Evolutionary conservation across 805 yeast species (phyloP), one percentile per base, ranked within the genome.

Genomic region (Metschnikowia amazonensis): DNA sequence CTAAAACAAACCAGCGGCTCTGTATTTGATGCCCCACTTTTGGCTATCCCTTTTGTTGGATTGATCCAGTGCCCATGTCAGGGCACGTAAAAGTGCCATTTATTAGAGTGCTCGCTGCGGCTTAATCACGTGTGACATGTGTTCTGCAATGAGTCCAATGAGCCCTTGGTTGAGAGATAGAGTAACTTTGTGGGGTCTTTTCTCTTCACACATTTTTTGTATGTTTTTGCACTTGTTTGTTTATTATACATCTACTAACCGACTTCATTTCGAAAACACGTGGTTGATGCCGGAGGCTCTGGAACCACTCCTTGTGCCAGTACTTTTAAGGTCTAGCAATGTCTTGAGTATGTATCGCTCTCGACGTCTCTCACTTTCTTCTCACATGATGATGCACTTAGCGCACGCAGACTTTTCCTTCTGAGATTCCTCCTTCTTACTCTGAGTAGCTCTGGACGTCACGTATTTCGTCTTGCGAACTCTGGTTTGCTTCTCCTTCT

Each of bases 21-120:
- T 24, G 29, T 9, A 9, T 9, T 17, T 14, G 29, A 23, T 23
- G 9, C 11, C 30, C 32, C 24, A 21, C 24, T 17, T 42, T 46
- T 46, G 56, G 56, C 55, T 47, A 42, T 51, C 49, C 50, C 45
- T 36, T 21, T 43, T 13, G 30, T 33, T 23, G 36, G 56, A 47
- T 36, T 36, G 46, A 47, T 46, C 42, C 56, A 51, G 52, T 45
- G 45, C 45, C 54, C 46, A 48, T 11, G 11, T 34, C 43, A 14
- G 43, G 45, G 56, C 36, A 47, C 47, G 54, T 52, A 50, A 45
- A 33, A 32, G 39, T 35, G 38, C n/a, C 38, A 23, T 35, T n/a
- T 9, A 16, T 23, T 14, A 9, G 38, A 24, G 11, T 8, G 30
- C 16, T 3, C 20, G 36, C 5, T 14, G 13, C 13, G 36, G 17